Evolutionary conservation across 768 basidiomycete genomes (phyloP).

Genomic region (Lactarius sanguifluus): DNA sequence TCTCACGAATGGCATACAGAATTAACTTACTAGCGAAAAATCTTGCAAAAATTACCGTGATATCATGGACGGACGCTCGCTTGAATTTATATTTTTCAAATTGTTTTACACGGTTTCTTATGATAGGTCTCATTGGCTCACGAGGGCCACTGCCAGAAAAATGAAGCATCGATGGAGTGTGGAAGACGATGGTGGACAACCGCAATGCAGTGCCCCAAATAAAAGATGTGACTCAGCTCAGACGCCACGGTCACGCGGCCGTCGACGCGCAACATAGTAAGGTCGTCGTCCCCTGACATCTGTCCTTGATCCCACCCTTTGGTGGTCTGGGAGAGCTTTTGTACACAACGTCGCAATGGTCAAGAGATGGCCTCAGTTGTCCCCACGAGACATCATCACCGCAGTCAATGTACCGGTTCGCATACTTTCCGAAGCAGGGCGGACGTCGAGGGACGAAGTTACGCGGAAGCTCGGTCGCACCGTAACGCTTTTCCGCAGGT

Average conservation of each 20-base stretch:
- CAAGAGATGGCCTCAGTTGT: neutral
- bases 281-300: neutral
- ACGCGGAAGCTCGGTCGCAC: neutral
- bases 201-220: neutral
- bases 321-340: neutral
- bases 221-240: neutral
- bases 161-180: too few species aligned
- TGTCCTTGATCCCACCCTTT: neutral
- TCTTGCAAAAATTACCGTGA: too few species aligned
- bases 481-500: neutral
- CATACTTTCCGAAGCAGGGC: neutral
- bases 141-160: too few species aligned
- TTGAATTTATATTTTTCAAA: too few species aligned
- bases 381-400: neutral
- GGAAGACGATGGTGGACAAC: too few species aligned
- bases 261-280: neutral
- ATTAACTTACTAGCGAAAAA: too few species aligned
- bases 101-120: too few species aligned
- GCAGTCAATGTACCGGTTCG: neutral
- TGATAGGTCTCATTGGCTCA: too few species aligned
- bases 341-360: neutral
- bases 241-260: neutral
- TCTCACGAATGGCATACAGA: too few species aligned
- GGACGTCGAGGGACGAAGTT: neutral
- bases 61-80: too few species aligned